These are phyloP conservation scores for Sistotremastrum niveocremeum DNA, from an alignment of 768 basidiomycete species.

Conservation along the genomic window DNA sequence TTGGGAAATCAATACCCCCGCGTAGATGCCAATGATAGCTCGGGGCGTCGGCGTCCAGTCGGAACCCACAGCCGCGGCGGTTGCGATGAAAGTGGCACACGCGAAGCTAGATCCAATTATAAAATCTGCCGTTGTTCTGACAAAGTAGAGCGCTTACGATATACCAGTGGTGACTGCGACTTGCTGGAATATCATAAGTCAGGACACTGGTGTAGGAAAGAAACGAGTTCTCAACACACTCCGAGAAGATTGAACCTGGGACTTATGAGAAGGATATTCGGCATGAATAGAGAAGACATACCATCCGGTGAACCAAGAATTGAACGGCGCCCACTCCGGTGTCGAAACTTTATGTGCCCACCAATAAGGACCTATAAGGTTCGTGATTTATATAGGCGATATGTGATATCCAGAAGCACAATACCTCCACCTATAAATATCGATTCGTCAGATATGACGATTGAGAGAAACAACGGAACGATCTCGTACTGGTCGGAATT, in stretches of 20 bases:
- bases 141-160: conserved; percentile 22
- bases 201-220: conserved; percentile 15
- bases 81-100: conserved; percentile 56
- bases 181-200: conserved; percentile 65
- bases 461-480: not conserved
- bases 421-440: not conserved
- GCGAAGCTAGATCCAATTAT: conserved; percentile 31
- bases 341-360: conserved; percentile 69
- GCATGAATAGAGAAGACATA: not conserved
- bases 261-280: not conserved
- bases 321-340: conserved; percentile 42
- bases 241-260: conserved; percentile 11
- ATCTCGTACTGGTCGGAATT: not conserved
- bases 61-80: conserved; percentile 43
- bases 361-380: conserved; percentile 64
- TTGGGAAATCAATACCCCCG: conserved; percentile 53
- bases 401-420: not conserved
- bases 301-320: conserved; percentile 57
- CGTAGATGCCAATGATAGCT: conserved; percentile 54
- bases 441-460: too few relatives aligned
- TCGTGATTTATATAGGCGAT: conserved; percentile 10
- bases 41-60: conserved; percentile 43
- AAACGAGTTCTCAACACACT: not conserved
- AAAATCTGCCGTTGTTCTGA: not conserved
- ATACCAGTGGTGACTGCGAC: conserved; percentile 70